Conservation (phyloP, 148 eudicot genomes). For the Camellia granthamiana region DNA sequence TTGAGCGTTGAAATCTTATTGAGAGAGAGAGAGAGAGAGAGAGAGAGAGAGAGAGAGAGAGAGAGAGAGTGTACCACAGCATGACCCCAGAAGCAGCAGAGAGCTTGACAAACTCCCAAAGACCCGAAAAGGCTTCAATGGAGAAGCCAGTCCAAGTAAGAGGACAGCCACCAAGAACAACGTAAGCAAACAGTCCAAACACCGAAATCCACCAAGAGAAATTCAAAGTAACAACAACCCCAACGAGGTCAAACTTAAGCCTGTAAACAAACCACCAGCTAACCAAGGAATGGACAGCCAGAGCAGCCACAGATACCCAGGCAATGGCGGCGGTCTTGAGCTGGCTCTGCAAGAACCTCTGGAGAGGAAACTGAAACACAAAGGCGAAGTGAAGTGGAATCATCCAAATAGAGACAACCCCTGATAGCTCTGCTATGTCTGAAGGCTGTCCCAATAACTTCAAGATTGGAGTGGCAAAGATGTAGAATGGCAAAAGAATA, state of each 20-base stretch:
- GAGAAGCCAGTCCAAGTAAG: constrained; percentile 55
- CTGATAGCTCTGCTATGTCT: constrained; percentile 40
- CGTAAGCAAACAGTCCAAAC: constrained; percentile 36
- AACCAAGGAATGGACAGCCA: constrained; percentile 31
- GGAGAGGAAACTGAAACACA: constrained; percentile 50
- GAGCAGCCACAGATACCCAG: constrained; percentile 35
- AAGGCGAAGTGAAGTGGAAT: constrained; percentile 53
- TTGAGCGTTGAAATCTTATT: no score
- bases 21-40: not conserved
- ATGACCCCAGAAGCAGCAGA: constrained; percentile 52
- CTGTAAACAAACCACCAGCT: constrained; percentile 42
- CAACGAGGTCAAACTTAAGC: constrained; percentile 36
- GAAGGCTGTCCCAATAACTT: constrained; percentile 46
- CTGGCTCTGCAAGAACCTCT: constrained; percentile 55
- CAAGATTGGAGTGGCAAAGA: constrained; percentile 40
- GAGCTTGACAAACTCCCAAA: constrained; percentile 51
- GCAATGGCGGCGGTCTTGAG: constrained; percentile 38
- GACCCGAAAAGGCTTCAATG: constrained; percentile 45
- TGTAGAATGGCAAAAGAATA: constrained; percentile 32
- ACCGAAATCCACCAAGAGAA: constrained; percentile 53
- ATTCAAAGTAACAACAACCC: constrained; percentile 27
- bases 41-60: not conserved
- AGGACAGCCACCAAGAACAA: constrained; percentile 44
- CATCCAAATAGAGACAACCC: constrained; percentile 35
- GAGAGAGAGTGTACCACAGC: constrained; percentile 39